These are phyloP conservation scores for Vaccinium corymbosum DNA, from an alignment of 148 eudicot genomes.

Conservation along the genomic window DNA sequence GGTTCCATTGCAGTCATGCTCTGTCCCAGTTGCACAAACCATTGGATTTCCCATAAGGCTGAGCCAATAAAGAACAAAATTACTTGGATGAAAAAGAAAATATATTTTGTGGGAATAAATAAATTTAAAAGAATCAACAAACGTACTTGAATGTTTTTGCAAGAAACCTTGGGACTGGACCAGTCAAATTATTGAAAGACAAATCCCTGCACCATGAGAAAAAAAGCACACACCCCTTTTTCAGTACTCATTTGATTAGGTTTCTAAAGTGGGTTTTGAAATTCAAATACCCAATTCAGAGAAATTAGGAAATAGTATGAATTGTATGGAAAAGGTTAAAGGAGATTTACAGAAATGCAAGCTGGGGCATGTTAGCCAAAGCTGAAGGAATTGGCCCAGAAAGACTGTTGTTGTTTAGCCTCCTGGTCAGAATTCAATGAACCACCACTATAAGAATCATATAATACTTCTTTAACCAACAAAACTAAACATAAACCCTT, in stretches of 20 bases:
- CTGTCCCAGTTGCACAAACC: constrained; percentile 73
- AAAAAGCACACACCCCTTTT: neutral
- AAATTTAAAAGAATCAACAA: neutral
- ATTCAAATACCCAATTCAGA: neutral
- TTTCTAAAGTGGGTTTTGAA: neutral
- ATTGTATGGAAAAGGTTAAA: constrained; percentile 12
- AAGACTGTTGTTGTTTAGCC: constrained; percentile 86
- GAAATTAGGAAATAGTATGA: neutral
- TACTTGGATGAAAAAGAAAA: neutral
- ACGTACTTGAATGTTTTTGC: constrained; percentile 83
- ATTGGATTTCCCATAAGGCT: constrained; percentile 82
- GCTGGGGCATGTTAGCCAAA: constrained; percentile 77
- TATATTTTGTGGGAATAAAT: neutral
- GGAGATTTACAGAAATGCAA: constrained; percentile 61
- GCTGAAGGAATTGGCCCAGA: constrained; percentile 68
- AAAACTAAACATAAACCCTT: neutral
- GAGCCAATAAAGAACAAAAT: constrained; percentile 15
- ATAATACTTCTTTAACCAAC: neutral
- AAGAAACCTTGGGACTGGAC: constrained; percentile 75
- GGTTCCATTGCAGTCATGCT: constrained; percentile 70
- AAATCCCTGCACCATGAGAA: constrained; percentile 56
- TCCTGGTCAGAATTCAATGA: constrained; percentile 41
- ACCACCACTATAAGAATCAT: neutral
- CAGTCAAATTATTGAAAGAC: constrained; percentile 88
- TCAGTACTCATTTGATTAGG: neutral